These are phyloP conservation scores for Termitomyces sp. DNA, from an alignment of 768 basidiomycete species.

Conservation along the genomic window DNA sequence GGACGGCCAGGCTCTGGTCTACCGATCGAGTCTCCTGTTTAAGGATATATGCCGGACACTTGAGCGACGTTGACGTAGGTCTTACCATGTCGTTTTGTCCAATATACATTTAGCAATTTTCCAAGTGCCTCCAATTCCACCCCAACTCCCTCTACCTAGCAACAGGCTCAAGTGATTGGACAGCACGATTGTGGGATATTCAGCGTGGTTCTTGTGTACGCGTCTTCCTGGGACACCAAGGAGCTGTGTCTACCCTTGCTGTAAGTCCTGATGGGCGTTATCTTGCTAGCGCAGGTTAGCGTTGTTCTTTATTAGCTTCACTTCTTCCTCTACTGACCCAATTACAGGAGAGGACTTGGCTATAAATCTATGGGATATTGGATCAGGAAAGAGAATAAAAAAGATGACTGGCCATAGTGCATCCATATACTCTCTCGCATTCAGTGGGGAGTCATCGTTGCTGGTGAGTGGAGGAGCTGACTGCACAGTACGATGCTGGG, in stretches of 20 bases:
- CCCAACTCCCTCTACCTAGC: constrained; percentile 97
- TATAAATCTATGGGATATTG: constrained; percentile 96
- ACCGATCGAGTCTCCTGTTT: constrained; percentile 86
- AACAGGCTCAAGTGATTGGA: constrained; percentile 95
- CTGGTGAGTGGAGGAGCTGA: constrained; percentile 92
- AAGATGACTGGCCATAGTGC: constrained; percentile 94
- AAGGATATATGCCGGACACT: constrained; percentile 91
- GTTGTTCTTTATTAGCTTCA: background rate
- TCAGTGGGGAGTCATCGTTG: constrained; percentile 88
- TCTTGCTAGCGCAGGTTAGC: constrained; percentile 82
- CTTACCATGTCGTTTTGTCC: background rate
- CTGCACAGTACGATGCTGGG: constrained; percentile 99
- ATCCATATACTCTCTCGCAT: constrained; percentile 86
- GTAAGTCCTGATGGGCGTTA: constrained; percentile 93
- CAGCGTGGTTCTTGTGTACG: constrained; percentile 92
- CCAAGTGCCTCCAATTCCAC: constrained; percentile 91
- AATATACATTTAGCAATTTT: background rate
- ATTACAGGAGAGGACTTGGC: constrained; percentile 79
- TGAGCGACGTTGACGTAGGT: constrained; percentile 96
- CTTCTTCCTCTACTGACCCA: constrained; percentile 5
- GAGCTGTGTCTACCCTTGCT: constrained; percentile 79
- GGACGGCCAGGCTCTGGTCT: constrained; percentile 95
- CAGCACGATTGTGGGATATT: constrained; percentile 97
- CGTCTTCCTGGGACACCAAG: constrained; percentile 95
- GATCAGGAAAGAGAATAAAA: constrained; percentile 92